Percentiles rank a stretch among this genome's conserved stretches.
These are phyloP conservation scores for Trametes cingulata DNA, from an alignment of 768 basidiomycete species.

Conservation along the genomic window DNA sequence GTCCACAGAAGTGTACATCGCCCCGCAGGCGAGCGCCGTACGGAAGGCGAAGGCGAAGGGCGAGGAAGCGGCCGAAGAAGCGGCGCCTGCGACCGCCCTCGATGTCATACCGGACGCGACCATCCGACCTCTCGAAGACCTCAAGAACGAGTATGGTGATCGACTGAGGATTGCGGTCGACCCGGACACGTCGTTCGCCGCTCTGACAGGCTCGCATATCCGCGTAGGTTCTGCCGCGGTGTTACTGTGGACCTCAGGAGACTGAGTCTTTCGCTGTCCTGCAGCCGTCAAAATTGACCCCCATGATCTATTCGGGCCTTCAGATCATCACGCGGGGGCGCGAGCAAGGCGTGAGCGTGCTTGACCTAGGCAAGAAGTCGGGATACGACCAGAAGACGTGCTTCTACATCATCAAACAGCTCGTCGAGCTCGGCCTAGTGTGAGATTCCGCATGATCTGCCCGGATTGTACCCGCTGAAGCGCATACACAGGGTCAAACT, in stretches of 20 bases:
- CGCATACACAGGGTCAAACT: slow-evolving; percentile 56
- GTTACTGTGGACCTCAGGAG: not conserved
- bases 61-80: slow-evolving; percentile 45
- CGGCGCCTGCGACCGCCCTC: slow-evolving; percentile 43
- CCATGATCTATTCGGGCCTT: slow-evolving; percentile 82
- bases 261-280: not conserved
- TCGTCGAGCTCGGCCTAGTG: slow-evolving; percentile 75
- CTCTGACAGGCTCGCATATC: slow-evolving; percentile 84
- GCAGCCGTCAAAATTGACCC: slow-evolving; percentile 78
- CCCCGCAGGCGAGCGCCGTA: slow-evolving; percentile 69
- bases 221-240: slow-evolving; percentile 49
- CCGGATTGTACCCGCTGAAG: not conserved
- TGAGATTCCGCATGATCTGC: slow-evolving; percentile 36
- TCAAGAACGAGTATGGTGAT: slow-evolving; percentile 59
- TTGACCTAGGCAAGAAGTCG: slow-evolving; percentile 74
- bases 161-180: slow-evolving; percentile 73
- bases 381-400: slow-evolving; percentile 89
- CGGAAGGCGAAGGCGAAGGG: slow-evolving; percentile 63
- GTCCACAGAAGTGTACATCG: slow-evolving; percentile 72
- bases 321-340: slow-evolving; percentile 84
- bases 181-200: slow-evolving; percentile 70
- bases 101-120: slow-evolving; percentile 57
- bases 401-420: slow-evolving; percentile 79
- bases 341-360: slow-evolving; percentile 74
- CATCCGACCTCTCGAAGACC: slow-evolving; percentile 53